Conservation (phyloP, 305 asterid genomes). For the Striga hermonthica region DNA sequence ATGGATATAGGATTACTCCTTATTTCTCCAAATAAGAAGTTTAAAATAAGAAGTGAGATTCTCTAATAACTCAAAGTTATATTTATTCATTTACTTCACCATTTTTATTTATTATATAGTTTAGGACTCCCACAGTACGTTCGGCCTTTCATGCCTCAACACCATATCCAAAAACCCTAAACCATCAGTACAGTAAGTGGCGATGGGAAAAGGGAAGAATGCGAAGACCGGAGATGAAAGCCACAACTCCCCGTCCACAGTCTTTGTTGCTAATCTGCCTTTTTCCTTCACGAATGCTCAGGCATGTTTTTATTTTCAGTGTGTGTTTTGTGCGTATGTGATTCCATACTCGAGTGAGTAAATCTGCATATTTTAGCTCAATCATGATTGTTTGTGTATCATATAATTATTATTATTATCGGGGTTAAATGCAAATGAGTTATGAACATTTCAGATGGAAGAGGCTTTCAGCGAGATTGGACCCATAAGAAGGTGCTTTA, state of each 20-base stretch:
- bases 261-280: constrained; percentile 77
- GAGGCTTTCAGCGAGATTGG: constrained; percentile 87
- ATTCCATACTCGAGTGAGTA: neutral
- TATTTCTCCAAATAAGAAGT: no score
- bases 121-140: no score
- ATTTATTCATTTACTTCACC: no score
- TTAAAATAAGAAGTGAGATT: no score
- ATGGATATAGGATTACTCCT: no score
- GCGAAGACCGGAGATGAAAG: constrained; percentile 40
- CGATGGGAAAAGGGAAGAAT: constrained; percentile 65
- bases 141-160: no score
- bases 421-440: constrained; percentile 14
- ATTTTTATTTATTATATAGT: no score
- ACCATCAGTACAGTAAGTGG: neutral
- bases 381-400: neutral
- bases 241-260: constrained; percentile 65
- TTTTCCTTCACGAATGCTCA: constrained; percentile 64
- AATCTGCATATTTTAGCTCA: neutral
- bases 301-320: constrained; percentile 35
- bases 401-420: neutral
- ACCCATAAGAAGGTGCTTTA: constrained; percentile 78
- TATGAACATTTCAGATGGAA: constrained; percentile 51
- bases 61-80: no score
- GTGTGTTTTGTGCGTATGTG: neutral
- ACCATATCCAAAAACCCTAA: no score